Evolutionary conservation across 2,329 filamentous ascomycete genomes (phyloP).

Genomic region (Arthrobotrys entomopaga): DNA sequence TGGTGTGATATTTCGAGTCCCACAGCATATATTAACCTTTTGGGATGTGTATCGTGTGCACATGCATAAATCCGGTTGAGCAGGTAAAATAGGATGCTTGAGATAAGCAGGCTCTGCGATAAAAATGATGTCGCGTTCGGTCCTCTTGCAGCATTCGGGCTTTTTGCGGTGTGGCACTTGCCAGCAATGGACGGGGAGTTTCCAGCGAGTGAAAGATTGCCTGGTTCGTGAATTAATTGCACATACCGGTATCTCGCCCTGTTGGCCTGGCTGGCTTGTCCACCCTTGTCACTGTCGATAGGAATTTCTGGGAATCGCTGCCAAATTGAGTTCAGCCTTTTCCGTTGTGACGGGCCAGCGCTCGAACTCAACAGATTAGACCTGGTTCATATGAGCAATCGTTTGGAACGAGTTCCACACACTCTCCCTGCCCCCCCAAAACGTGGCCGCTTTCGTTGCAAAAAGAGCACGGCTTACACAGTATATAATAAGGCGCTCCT

Average conservation of each 20-base stretch:
- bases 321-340: slow-evolving; percentile 53
- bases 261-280: slow-evolving; percentile 20
- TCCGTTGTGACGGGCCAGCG: slow-evolving; percentile 38
- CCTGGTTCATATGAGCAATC: slow-evolving; percentile 32
- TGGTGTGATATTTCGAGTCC: slow-evolving; percentile 25
- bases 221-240: slow-evolving; percentile 4
- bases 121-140: slow-evolving; percentile 6
- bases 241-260: slow-evolving; percentile 11
- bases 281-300: slow-evolving; percentile 47
- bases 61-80: slow-evolving; percentile 49
- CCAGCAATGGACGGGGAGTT: slow-evolving; percentile 51
- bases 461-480: slow-evolving; percentile 29
- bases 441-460: slow-evolving; percentile 34
- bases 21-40: slow-evolving; percentile 40
- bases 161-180: slow-evolving; percentile 43
- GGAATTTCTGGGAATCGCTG: slow-evolving; percentile 53
- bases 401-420: slow-evolving; percentile 29
- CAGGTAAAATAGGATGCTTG: slow-evolving; percentile 21
- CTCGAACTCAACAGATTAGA: slow-evolving; percentile 47
- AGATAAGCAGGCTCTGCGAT: slow-evolving; percentile 43
- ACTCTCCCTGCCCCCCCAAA: slow-evolving; percentile 40
- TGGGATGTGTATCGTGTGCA: slow-evolving; percentile 50
- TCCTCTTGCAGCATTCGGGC: slow-evolving; percentile 28
- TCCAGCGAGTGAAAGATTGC: slow-evolving; percentile 40
- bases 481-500: slow-evolving; percentile 51